These are phyloP conservation scores for Venturia asperata DNA, from an alignment of 2,329 filamentous ascomycete species.

Conservation along the genomic window DNA sequence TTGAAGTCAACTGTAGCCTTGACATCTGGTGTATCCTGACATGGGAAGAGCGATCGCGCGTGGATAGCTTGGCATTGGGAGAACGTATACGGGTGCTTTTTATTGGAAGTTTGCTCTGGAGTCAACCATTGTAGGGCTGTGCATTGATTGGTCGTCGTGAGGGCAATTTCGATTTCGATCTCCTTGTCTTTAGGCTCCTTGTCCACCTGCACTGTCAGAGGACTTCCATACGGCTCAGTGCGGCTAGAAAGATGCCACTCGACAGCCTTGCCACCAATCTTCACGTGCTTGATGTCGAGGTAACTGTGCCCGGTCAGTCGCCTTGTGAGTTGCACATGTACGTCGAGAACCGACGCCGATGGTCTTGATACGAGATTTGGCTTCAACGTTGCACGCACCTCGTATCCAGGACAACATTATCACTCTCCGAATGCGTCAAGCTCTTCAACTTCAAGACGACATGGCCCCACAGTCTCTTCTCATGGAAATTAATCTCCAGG, in stretches of 20 bases:
- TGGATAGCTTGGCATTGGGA: conserved; percentile 97
- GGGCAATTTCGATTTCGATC: conserved; percentile 49
- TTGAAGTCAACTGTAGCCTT: conserved; percentile 93
- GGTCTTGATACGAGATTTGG: too few relatives aligned
- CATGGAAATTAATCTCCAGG: conserved; percentile 76
- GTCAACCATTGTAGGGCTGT: conserved; percentile 95
- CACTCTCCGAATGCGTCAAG: conserved; percentile 63
- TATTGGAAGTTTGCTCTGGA: conserved; percentile 87
- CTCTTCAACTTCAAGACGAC: conserved; percentile 72
- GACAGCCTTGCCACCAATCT: conserved; percentile 56
- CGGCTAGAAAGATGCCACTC: conserved; percentile 66
- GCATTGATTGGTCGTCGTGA: conserved; percentile 80
- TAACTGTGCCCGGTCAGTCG: conserved; percentile 40
- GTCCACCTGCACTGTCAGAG: conserved; percentile 54
- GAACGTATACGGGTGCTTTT: conserved; percentile 96
- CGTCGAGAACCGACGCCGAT: too few relatives aligned
- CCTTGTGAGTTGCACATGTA: too few relatives aligned
- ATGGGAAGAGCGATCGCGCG: conserved; percentile 86
- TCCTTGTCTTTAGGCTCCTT: conserved; percentile 40
- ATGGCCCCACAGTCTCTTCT: conserved; percentile 67
- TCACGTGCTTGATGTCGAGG: conserved; percentile 65
- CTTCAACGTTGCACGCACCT: conserved; percentile 35
- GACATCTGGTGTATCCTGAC: conserved; percentile 94
- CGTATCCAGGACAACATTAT: conserved; percentile 81
- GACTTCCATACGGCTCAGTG: conserved; percentile 66